A percentile compares a stretch with the other conserved stretches of the same genome.
phyloP scores from a whole-genome alignment of 2,329 filamentous ascomycete species.

The Botrytis byssoidea region DNA sequence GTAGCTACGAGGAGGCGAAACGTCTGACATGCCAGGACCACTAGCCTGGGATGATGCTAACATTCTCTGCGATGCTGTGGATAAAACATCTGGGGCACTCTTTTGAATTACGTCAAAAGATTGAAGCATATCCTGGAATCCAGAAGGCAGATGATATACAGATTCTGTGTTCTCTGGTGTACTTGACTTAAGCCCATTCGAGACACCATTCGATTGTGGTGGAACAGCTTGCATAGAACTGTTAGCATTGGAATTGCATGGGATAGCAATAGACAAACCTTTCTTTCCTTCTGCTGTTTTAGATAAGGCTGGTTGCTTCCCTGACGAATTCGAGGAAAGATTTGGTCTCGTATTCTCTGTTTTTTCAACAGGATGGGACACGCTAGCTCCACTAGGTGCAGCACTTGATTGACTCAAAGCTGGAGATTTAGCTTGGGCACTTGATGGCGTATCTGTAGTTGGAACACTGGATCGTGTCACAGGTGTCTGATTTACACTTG shows the following conservation, averaged over 20 bases:
- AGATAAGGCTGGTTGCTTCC: constrained; percentile 40
- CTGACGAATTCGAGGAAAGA: constrained; percentile 31
- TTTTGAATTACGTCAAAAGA: constrained; percentile 76
- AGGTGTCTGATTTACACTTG: constrained; percentile 36
- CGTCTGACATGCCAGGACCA: constrained; percentile 71
- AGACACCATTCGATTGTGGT: constrained; percentile 41
- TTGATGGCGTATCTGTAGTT: constrained; percentile 38
- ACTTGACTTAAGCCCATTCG: constrained; percentile 50
- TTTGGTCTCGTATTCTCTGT: constrained; percentile 39
- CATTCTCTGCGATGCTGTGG: constrained; percentile 69
- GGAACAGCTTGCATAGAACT: constrained; percentile 17
- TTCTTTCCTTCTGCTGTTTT: constrained; percentile 48
- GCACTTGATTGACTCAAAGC: constrained; percentile 47
- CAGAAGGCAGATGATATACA: constrained; percentile 87
- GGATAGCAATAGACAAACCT: constrained; percentile 41
- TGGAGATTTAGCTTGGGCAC: constrained; percentile 52
- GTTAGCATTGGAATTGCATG: constrained; percentile 26
- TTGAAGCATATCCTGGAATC: constrained; percentile 84
- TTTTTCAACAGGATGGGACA: constrained; percentile 49
- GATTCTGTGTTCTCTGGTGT: constrained; percentile 59
- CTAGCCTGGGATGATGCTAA: constrained; percentile 71
- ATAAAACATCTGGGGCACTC: constrained; percentile 40
- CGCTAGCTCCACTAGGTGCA: constrained; percentile 42
- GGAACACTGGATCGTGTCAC: constrained; percentile 42
- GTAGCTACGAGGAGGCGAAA: constrained; percentile 80